Percentiles rank a stretch among this genome's conserved stretches.
phyloP scores from a whole-genome alignment of 2,329 filamentous ascomycete genomes.

The Magnaporthiopsis poae region DNA sequence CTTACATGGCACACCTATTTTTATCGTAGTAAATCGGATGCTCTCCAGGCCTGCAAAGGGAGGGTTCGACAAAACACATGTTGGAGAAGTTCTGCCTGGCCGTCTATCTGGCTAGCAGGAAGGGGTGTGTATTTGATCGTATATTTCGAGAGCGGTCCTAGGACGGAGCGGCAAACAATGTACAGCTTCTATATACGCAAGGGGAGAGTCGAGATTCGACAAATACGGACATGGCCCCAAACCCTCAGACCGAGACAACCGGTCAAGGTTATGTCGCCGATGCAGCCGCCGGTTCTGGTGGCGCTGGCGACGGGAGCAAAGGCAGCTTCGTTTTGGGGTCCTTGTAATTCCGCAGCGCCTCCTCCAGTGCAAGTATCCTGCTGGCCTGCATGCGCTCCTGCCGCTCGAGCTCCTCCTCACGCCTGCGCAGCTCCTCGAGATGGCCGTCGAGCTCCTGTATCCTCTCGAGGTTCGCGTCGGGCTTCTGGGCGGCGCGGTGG shows the following conservation, averaged over 20 bases:
- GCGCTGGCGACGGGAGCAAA: conserved; percentile 31
- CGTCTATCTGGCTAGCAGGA: too few relatives aligned
- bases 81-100: too few relatives aligned
- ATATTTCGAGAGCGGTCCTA: neutral
- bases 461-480: conserved; percentile 45
- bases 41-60: too few relatives aligned
- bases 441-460: conserved; percentile 39
- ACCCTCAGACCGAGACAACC: neutral
- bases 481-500: conserved; percentile 48
- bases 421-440: conserved; percentile 39
- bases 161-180: neutral
- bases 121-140: neutral
- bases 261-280: neutral
- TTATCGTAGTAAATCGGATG: too few relatives aligned
- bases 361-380: conserved; percentile 43
- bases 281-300: neutral
- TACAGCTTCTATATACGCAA: conserved; percentile 7
- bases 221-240: neutral
- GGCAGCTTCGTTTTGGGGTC: conserved; percentile 50
- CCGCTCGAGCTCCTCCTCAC: conserved; percentile 41
- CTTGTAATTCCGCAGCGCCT: conserved; percentile 39
- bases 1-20: neutral
- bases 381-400: conserved; percentile 33
- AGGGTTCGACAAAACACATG: too few relatives aligned
- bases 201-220: neutral